Evolutionary conservation across 371 early-diverging fungal genomes (phyloP).

Genomic region (Dinochytrium kinnereticum): DNA sequence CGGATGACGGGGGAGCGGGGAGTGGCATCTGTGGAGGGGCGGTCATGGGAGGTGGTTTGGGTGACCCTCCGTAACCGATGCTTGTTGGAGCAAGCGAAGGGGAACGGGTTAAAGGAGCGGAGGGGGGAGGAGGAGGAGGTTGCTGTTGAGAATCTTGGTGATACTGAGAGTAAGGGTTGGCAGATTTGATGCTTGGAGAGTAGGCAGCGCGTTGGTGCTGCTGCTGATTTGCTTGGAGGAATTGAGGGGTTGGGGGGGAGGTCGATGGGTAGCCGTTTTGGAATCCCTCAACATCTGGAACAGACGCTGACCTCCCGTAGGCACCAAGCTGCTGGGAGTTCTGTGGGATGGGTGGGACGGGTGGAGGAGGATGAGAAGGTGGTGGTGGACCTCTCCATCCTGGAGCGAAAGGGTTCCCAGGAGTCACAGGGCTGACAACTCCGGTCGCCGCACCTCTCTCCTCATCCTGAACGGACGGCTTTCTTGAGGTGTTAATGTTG

Average conservation of each 20-base stretch:
- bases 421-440: conserved; percentile 2
- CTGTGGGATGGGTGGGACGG: conserved; percentile 11
- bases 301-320: background rate
- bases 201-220: background rate
- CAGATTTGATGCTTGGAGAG: background rate
- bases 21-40: background rate
- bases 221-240: background rate
- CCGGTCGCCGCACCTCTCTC: background rate
- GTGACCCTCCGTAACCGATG: background rate
- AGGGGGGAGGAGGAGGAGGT: background rate
- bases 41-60: conserved; percentile 7
- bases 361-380: conserved; percentile 14
- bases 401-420: conserved; percentile 7
- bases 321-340: too few species aligned
- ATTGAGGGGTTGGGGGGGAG: background rate
- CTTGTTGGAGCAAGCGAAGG: conserved; percentile 3
- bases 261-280: background rate
- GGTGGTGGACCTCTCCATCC: conserved; percentile 2
- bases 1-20: conserved; percentile 9
- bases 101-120: background rate
- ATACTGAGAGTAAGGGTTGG: background rate
- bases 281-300: background rate
- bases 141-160: background rate
- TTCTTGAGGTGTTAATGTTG: conserved; percentile 3
- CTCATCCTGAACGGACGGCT: background rate